phyloP scores from a whole-genome alignment of 1,284 basidiomycete species.

The Wallemia ichthyophaga region DNA sequence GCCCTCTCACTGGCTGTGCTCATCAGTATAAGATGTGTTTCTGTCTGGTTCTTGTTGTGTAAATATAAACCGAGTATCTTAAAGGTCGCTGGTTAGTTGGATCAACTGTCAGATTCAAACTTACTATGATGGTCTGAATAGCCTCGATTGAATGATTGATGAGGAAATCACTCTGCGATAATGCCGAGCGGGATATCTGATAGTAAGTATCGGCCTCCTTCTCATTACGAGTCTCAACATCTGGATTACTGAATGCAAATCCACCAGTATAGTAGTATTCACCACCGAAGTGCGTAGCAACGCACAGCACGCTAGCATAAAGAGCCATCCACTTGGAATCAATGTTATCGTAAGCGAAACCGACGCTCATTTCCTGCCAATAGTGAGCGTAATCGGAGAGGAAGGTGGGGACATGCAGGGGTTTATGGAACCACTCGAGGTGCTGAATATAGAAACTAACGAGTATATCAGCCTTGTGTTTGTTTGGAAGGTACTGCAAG shows the following conservation, averaged over 20 bases:
- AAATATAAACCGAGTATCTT: neutral
- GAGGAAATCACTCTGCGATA: neutral
- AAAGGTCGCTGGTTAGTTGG: neutral
- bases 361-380: neutral
- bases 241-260: neutral
- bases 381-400: neutral
- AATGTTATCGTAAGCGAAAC: neutral
- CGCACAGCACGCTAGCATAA: neutral
- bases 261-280: neutral
- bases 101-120: neutral
- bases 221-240: neutral
- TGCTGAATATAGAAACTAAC: neutral
- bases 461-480: neutral
- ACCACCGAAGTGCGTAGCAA: neutral
- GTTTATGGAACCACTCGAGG: neutral
- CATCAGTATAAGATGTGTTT: neutral
- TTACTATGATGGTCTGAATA: neutral
- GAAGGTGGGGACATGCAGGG: neutral
- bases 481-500: neutral
- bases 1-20: neutral
- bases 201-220: neutral
- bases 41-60: neutral
- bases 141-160: neutral
- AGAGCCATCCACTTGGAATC: neutral
- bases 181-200: neutral